phyloP scores from a whole-genome alignment of 371 early-diverging fungal species.

The Mucor mucedo region DNA sequence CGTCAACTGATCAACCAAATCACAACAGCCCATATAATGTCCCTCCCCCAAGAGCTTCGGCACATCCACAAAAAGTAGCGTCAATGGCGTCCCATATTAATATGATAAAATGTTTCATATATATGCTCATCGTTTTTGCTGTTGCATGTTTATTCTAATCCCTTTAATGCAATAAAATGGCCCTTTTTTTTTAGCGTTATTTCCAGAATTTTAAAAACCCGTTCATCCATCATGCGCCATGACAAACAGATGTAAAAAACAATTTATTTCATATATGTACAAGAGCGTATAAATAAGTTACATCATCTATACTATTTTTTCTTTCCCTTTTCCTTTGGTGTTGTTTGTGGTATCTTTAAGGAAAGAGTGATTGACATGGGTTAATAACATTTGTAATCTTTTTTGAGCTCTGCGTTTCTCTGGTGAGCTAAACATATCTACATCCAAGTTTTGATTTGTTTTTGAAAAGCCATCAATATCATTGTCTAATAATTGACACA shows the following conservation, averaged over 20 bases:
- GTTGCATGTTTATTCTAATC: no score
- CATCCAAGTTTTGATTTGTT: conserved; percentile 1
- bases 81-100: no score
- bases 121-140: no score
- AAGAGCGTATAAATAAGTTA: neutral
- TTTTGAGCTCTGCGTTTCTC: neutral
- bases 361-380: conserved; percentile 6
- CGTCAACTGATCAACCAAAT: neutral
- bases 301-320: neutral
- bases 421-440: conserved; percentile 6
- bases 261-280: neutral
- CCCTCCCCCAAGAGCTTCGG: no score
- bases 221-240: no score
- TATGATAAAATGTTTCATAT: no score
- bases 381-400: conserved; percentile 19
- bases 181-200: neutral
- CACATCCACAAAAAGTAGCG: no score
- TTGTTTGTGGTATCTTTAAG: neutral
- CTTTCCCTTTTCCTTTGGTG: neutral
- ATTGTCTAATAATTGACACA: conserved; percentile 27
- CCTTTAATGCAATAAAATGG: no score
- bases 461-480: conserved; percentile 8
- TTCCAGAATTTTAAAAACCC: neutral
- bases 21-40: neutral
- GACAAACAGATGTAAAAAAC: neutral